Evolutionary conservation across 345 rosid species (phyloP), one percentile per base, ranked within the genome.

Genomic region (Dipteronia dyeriana): DNA sequence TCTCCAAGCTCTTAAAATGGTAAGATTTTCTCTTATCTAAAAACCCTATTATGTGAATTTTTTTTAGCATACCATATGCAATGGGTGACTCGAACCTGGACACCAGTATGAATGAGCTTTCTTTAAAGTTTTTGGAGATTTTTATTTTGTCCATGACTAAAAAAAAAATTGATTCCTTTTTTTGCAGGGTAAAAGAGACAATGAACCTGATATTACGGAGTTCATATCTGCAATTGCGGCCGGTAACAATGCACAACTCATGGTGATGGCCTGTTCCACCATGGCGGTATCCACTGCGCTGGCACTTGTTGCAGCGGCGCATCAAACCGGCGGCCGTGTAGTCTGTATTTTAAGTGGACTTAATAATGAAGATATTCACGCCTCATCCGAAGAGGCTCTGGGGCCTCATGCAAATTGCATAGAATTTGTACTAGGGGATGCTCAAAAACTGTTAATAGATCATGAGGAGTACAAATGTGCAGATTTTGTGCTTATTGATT

Each of bases 141-240:
- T 34, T 5, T 34, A 34, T 34, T 26, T 34, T 5, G 4, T 34
- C 38, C 45, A 41, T 41, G 45, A 41, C 45, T 41, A 7, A 1
- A 9, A 41, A 41, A 41, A 31, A 9, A 41, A 0, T 6, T 41
- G 43, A 41, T 41, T 6, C 1, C 11, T 41, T 14, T 25, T 66
- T 26, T 26, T 26, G 13, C 19, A 87, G 90, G 90, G 87, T 1
- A 78, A 80, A 79, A 78, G 76, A 71, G 84, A 76, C 11, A 81
- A 80, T 68, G 87, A 86, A 79, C 91, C 91, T 2, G 90, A 86
- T 61, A 83, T 71, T 16, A 85, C 85, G 0, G 94, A 90, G 84
- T 90, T 90, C 82, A 85, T 88, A 76, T 84, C 94, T 0, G 94
- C 94, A 12, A 68, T 90, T 3, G 90, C 90, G 0, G 91, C 89